These are phyloP conservation scores for Coemansia sp. DNA, from an alignment of 192 early-diverging fungal species.

Conservation along the genomic window DNA sequence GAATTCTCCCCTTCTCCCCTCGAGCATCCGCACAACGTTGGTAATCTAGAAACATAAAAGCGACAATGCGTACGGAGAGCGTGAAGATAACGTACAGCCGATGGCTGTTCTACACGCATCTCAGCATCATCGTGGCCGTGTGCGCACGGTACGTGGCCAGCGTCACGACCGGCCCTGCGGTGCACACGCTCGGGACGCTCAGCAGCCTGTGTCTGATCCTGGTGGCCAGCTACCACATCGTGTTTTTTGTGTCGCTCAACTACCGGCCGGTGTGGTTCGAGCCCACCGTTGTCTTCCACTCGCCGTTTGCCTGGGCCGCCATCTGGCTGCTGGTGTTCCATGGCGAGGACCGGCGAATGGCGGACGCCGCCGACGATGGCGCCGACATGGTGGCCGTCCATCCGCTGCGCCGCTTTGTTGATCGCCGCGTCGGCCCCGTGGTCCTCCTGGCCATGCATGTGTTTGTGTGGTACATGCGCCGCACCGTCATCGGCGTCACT, in stretches of 20 bases:
- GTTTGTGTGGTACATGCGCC: conserved; percentile 52
- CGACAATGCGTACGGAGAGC: conserved; percentile 21
- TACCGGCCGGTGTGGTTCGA: conserved; percentile 40
- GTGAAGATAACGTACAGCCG: conserved; percentile 45
- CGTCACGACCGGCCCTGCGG: conserved; percentile 31
- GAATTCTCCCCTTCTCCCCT: no score
- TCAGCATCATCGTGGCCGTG: conserved; percentile 29
- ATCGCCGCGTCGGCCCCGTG: conserved; percentile 33
- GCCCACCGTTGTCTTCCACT: conserved; percentile 33
- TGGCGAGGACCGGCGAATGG: conserved; percentile 23
- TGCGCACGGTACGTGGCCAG: conserved; percentile 31
- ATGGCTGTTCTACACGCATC: conserved; percentile 41
- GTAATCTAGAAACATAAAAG: no score
- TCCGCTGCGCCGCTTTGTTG: conserved; percentile 25
- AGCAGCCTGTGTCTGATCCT: conserved; percentile 31
- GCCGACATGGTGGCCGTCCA: conserved; percentile 5
- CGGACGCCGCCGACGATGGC: conserved; percentile 1
- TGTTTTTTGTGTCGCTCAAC: conserved; percentile 44
- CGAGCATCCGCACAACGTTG: no score
- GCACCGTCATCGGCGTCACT: conserved; percentile 46
- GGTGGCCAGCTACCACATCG: conserved; percentile 41
- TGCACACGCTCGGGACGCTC: conserved; percentile 41
- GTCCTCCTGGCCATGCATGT: conserved; percentile 41
- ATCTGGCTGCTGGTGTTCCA: conserved; percentile 45
- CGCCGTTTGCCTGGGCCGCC: conserved; percentile 54